Base-by-base conservation (phyloP, 2,329 filamentous ascomycete species). In the Ophiocordyceps sinensis region DNA sequence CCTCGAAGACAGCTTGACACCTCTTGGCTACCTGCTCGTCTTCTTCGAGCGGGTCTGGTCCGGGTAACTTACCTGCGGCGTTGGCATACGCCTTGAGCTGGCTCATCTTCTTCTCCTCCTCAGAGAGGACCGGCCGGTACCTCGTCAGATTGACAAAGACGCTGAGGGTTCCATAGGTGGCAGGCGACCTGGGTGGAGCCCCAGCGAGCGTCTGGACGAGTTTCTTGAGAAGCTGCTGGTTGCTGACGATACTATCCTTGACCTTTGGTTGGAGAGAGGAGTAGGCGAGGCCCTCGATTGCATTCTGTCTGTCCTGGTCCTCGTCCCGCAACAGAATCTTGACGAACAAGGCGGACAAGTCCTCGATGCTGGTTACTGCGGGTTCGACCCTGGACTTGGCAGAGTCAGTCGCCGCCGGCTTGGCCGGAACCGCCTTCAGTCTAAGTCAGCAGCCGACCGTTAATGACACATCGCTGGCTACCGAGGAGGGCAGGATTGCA, bases 41-140 rank as follows among this genome's bases (percentile, higher is more conserved):
- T 45, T 87, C 76, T 43, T 91, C 80, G 0, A 93, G 67, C 8
- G 77, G 75, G 53, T 88, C 77, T 0, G 73, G 66, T 3, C 70
- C 64, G 0, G 68, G 57, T n/a, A 73, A 56, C 45, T 75, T 74
- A 53, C 85, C 87, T 5, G 79, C 79, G 1, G 86, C 83, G 55
- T 94, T 85, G 13, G 91, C 91, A 53, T 96, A 98, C 2, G 87
- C 85, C 65, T 94, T 95, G 36, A 98, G 73, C 57, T 98, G 85
- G 6, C 75, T 75, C 65, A 98, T 85, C 54, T 85, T 86, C 64
- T 89, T 91, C 53, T 95, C 82, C 60, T 98, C 91, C 47, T 95
- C 89, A 0, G 85, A 81, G 34, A 88, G 68, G 8, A 68, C 67
- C 7, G 87, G 87, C 34, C 76, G 72, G 56, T 94, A 96, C 28